These are phyloP conservation scores for Clonostachys sp. DNA, from an alignment of 2,329 filamentous ascomycete species.

Conservation along the genomic window DNA sequence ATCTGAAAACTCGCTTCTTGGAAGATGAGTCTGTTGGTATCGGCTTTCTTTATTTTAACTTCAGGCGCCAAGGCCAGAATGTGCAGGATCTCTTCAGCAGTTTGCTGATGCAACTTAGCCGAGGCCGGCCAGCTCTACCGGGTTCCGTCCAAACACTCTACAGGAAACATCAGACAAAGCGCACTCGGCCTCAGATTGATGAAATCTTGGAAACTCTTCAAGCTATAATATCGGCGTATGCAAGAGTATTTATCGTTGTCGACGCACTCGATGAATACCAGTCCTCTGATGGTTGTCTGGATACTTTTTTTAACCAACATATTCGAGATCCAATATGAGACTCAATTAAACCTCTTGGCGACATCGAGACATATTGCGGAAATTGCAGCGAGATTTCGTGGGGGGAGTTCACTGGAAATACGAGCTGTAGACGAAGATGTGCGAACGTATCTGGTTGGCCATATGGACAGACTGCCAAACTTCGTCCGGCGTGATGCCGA, in stretches of 20 bases:
- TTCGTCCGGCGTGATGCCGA: not conserved
- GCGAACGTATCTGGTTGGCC: slow-evolving; percentile 1
- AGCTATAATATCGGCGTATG: not conserved
- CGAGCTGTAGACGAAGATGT: slow-evolving; percentile 8
- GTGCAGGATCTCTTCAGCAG: slow-evolving; percentile 18
- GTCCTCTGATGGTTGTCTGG: not conserved
- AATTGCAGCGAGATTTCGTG: slow-evolving; percentile 2
- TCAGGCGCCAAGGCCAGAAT: slow-evolving; percentile 29
- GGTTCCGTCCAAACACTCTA: slow-evolving; percentile 18
- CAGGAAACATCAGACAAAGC: slow-evolving; percentile 5
- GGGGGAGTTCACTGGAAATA: slow-evolving; percentile 2
- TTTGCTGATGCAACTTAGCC: slow-evolving; percentile 29
- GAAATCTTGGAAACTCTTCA: slow-evolving; percentile 3
- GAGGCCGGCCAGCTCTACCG: slow-evolving; percentile 14
- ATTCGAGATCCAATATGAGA: not conserved
- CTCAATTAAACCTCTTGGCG: slow-evolving; percentile 7
- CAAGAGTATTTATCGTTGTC: slow-evolving; percentile 7
- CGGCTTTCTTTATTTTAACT: slow-evolving; percentile 42
- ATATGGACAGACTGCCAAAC: slow-evolving; percentile 1
- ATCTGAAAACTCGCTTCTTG: slow-evolving; percentile 19
- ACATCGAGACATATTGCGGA: slow-evolving; percentile 13
- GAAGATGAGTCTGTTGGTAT: slow-evolving; percentile 21
- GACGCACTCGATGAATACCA: slow-evolving; percentile 18
- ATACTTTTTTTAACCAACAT: slow-evolving; percentile 4
- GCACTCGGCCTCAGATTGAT: not conserved